phyloP scores from a whole-genome alignment of 768 basidiomycete species.

The Lactarius evosmus region DNA sequence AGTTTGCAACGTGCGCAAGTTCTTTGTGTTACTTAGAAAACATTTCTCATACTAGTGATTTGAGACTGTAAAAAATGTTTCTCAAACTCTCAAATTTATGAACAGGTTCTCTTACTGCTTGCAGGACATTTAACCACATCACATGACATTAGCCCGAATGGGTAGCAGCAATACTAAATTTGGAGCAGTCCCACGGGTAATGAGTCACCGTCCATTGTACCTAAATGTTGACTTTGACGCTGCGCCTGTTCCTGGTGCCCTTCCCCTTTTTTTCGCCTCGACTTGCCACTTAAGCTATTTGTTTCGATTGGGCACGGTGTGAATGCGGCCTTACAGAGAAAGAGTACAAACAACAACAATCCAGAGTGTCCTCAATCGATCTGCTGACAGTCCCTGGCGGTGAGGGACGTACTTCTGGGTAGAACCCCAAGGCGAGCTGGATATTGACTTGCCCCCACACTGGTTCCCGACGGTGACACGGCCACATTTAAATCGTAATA shows the following conservation, averaged over 20 bases:
- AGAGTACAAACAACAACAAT: background rate
- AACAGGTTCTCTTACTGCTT: no score
- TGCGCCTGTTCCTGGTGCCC: background rate
- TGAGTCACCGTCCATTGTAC: background rate
- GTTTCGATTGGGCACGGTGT: background rate
- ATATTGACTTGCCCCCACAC: background rate
- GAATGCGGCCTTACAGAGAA: no score
- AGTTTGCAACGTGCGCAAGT: no score
- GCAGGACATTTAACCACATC: no score
- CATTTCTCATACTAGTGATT: background rate
- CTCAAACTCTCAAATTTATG: no score
- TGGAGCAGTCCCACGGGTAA: no score
- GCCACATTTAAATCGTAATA: background rate
- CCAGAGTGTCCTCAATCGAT: background rate
- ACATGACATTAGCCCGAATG: no score
- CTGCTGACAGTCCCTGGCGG: background rate
- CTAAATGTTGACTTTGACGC: background rate
- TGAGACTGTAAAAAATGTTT: no score
- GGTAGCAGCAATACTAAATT: no score
- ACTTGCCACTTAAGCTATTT: background rate
- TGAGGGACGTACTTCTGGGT: background rate
- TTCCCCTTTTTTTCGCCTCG: background rate
- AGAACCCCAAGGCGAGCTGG: background rate
- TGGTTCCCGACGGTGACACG: background rate
- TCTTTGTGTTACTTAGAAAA: no score